A percentile compares a stretch with the other conserved stretches of the same genome.
Evolutionary conservation across 371 early-diverging fungal genomes (phyloP).

Genomic region (Syncephalastrum monosporum): DNA sequence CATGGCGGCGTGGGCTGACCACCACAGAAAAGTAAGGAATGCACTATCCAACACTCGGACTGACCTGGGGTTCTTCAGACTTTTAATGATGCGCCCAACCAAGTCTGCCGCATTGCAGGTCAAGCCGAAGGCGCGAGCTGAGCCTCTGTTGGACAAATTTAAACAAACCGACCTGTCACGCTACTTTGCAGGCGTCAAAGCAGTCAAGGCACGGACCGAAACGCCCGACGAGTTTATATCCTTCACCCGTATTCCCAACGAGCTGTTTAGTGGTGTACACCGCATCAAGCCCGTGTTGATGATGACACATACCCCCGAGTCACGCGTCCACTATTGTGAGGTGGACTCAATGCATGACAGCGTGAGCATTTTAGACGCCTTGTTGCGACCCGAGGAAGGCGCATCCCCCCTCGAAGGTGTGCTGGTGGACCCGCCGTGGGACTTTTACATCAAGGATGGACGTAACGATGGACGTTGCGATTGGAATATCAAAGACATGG

Average conservation of each 20-base stretch:
- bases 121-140: constrained; percentile 1
- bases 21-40: constrained; percentile 42
- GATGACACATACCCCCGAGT: constrained; percentile 11
- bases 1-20: constrained; percentile 40
- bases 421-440: constrained; percentile 68
- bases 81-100: constrained; percentile 4
- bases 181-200: constrained; percentile 44
- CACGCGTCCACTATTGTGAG: constrained; percentile 19
- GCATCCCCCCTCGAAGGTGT: constrained; percentile 48
- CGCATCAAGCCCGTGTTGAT: constrained; percentile 13
- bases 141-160: too few species aligned
- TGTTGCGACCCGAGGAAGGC: constrained; percentile 6
- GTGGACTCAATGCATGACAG: constrained; percentile 35
- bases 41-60: too few species aligned
- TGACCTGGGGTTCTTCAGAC: constrained; percentile 2
- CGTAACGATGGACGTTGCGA: constrained; percentile 50
- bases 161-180: constrained; percentile 36
- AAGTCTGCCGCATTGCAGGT: constrained; percentile 2
- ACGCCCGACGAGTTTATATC: constrained; percentile 50
- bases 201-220: constrained; percentile 25
- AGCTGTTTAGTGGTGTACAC: constrained; percentile 43
- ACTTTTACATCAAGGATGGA: constrained; percentile 54
- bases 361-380: constrained; percentile 18
- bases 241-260: constrained; percentile 37
- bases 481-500: constrained; percentile 39